A percentile compares a stretch with the other conserved stretches of the same genome.
These are phyloP conservation scores for Cichorium intybus DNA, from an alignment of 140 eudicot species.

Conservation along the genomic window DNA sequence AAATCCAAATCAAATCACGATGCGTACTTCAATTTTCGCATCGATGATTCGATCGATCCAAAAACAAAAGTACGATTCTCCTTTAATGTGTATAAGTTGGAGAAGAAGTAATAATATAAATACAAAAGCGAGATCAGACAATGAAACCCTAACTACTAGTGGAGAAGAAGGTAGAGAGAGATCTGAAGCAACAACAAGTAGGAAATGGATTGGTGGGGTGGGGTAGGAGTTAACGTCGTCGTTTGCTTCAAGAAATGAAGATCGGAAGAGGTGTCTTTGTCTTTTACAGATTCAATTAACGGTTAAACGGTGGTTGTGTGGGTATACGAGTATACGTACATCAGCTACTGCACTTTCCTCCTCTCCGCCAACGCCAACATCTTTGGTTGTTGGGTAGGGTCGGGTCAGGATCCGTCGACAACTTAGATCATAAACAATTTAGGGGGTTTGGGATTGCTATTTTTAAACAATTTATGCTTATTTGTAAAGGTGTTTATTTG, in stretches of 20 bases:
- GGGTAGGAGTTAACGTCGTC: slow-evolving; percentile 43
- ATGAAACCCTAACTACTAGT: slow-evolving; percentile 42
- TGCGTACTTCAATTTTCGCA: background rate
- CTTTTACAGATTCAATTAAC: slow-evolving; percentile 22
- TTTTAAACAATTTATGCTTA: too few relatives aligned
- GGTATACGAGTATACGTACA: background rate
- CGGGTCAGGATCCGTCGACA: background rate
- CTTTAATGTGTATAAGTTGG: background rate
- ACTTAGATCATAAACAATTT: too few relatives aligned
- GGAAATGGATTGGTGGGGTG: slow-evolving; percentile 2
- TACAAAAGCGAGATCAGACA: slow-evolving; percentile 6
- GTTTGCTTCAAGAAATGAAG: slow-evolving; percentile 59
- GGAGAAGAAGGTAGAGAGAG: slow-evolving; percentile 29
- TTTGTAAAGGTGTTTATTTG: too few relatives aligned
- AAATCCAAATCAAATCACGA: slow-evolving; percentile 22
- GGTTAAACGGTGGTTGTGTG: slow-evolving; percentile 27
- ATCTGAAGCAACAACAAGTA: slow-evolving; percentile 53
- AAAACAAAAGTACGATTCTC: background rate
- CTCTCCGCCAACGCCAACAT: background rate
- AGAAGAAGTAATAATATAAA: background rate
- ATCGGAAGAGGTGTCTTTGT: slow-evolving; percentile 55
- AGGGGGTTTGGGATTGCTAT: too few relatives aligned
- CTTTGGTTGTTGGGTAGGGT: background rate
- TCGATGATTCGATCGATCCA: slow-evolving; percentile 11
- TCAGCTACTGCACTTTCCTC: background rate